Conservation (phyloP, 495 filamentous ascomycete genomes). For the Chaetomium cochliodes region DNA sequence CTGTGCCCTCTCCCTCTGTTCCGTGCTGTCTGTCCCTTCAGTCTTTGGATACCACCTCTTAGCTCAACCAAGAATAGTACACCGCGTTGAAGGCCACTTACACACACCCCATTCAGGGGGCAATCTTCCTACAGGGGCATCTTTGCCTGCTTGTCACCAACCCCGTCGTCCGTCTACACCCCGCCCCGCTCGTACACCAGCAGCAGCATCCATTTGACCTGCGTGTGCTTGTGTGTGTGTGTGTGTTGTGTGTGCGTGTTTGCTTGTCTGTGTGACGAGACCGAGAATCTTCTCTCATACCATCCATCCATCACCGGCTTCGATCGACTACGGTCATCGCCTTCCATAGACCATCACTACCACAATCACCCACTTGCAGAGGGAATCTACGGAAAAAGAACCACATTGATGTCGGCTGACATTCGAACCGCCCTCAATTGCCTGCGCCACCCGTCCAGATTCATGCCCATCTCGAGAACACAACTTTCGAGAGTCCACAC, state of each 20-base stretch:
- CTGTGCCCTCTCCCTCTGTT: background rate
- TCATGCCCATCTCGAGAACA: constrained; percentile 69
- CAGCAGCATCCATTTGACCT: background rate
- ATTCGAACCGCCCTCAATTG: constrained; percentile 65
- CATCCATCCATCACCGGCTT: constrained; percentile 4
- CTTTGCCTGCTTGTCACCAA: constrained; percentile 12
- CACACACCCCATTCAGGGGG: constrained; percentile 33
- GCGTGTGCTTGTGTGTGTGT: constrained; percentile 7
- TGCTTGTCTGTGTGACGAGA: constrained; percentile 13
- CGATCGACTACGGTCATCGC: constrained; percentile 2
- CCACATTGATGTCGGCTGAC: constrained; percentile 75
- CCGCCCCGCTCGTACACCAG: constrained; percentile 16
- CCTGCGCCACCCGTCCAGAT: constrained; percentile 66
- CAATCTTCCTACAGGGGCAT: constrained; percentile 23
- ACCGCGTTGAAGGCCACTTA: constrained; percentile 13
- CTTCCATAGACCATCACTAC: constrained; percentile 4
- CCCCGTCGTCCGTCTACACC: background rate
- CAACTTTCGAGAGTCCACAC: constrained; percentile 71
- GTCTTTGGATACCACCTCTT: constrained; percentile 1
- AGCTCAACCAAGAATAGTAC: constrained; percentile 18
- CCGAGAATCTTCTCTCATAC: background rate
- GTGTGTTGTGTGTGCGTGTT: constrained; percentile 10
- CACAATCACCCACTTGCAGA: constrained; percentile 3
- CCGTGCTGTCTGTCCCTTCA: constrained; percentile 5
- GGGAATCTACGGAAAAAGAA: constrained; percentile 33